A percentile compares a stretch with the other conserved stretches of the same genome.
phyloP scores from a whole-genome alignment of 1,139 yeast species.

The Schwanniomyces etchellsii region DNA sequence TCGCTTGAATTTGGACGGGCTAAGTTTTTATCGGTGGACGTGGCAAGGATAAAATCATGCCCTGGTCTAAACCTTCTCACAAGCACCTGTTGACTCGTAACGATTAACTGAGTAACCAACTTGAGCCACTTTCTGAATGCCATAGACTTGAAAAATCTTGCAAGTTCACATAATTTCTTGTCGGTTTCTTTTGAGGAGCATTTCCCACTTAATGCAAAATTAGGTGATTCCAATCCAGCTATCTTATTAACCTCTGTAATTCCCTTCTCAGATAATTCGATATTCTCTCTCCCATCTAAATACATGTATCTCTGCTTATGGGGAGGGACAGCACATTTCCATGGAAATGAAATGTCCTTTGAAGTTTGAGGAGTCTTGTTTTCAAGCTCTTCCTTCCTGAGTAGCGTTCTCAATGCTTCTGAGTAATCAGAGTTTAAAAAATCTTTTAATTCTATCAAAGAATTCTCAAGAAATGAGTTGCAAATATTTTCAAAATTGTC shows the following conservation, averaged over 20 bases:
- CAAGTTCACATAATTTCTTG: slow-evolving; percentile 44
- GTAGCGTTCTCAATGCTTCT: slow-evolving; percentile 32
- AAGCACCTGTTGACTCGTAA: slow-evolving; percentile 62
- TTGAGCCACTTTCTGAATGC: slow-evolving; percentile 70
- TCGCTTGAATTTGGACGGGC: slow-evolving; percentile 32
- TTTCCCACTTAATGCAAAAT: slow-evolving; percentile 32
- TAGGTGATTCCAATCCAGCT: slow-evolving; percentile 49
- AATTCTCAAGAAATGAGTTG: slow-evolving; percentile 54
- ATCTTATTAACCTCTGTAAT: slow-evolving; percentile 24
- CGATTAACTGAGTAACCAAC: slow-evolving; percentile 56
- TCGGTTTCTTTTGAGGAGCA: slow-evolving; percentile 13
- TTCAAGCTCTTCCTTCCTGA: slow-evolving; percentile 52
- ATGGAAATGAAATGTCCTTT: slow-evolving; percentile 58
- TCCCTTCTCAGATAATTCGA: slow-evolving; percentile 19
- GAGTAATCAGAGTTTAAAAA: slow-evolving; percentile 60
- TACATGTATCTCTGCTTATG: slow-evolving; percentile 88
- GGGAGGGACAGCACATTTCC: slow-evolving; percentile 92
- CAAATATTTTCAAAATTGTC: slow-evolving; percentile 25
- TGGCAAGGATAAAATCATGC: slow-evolving; percentile 86
- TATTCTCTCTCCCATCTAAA: slow-evolving; percentile 55
- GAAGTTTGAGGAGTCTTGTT: slow-evolving; percentile 54
- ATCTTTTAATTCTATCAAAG: slow-evolving; percentile 61
- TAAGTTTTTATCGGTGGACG: slow-evolving; percentile 52
- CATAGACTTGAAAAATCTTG: slow-evolving; percentile 51
- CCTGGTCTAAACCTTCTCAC: slow-evolving; percentile 93